phyloP scores from a whole-genome alignment of 2,329 filamentous ascomycete species.

The Xylariomycetidae sp. region DNA sequence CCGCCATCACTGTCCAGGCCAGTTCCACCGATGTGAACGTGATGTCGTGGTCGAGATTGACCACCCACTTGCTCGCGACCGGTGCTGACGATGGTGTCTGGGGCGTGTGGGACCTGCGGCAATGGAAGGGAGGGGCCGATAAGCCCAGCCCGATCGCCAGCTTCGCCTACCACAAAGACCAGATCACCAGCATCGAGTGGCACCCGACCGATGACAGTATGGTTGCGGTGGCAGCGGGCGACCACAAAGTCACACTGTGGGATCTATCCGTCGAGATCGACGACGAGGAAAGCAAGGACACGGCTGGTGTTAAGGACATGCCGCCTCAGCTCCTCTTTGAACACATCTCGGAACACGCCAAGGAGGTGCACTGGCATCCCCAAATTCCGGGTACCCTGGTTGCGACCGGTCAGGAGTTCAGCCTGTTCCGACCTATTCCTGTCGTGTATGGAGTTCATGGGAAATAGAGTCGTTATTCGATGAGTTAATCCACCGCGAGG shows the following conservation, averaged over 20 bases:
- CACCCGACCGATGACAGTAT: conserved; percentile 96
- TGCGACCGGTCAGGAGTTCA: conserved; percentile 86
- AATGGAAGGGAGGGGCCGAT: conserved; percentile 72
- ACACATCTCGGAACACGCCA: conserved; percentile 90
- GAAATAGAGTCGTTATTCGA: conserved; percentile 21
- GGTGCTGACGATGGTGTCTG: conserved; percentile 91
- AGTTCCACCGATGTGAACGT: conserved; percentile 89
- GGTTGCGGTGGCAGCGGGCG: conserved; percentile 82
- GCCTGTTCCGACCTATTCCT: conserved; percentile 77
- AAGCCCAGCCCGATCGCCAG: conserved; percentile 79
- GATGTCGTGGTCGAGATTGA: conserved; percentile 88
- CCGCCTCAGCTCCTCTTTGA: conserved; percentile 94
- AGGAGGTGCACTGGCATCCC: conserved; percentile 95
- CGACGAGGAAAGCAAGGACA: conserved; percentile 91
- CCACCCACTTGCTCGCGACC: conserved; percentile 81
- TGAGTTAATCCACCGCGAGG: no score
- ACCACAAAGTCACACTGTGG: conserved; percentile 94
- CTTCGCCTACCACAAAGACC: conserved; percentile 93
- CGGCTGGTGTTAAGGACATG: conserved; percentile 79
- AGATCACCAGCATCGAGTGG: conserved; percentile 95
- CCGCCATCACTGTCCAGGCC: conserved; percentile 81
- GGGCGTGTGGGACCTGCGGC: conserved; percentile 92
- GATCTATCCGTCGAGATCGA: conserved; percentile 95
- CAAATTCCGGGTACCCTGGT: conserved; percentile 88
- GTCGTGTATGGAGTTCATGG: conserved; percentile 46